Base-by-base conservation (phyloP, 345 rosid genomes). In the Euclidium syriacum region DNA sequence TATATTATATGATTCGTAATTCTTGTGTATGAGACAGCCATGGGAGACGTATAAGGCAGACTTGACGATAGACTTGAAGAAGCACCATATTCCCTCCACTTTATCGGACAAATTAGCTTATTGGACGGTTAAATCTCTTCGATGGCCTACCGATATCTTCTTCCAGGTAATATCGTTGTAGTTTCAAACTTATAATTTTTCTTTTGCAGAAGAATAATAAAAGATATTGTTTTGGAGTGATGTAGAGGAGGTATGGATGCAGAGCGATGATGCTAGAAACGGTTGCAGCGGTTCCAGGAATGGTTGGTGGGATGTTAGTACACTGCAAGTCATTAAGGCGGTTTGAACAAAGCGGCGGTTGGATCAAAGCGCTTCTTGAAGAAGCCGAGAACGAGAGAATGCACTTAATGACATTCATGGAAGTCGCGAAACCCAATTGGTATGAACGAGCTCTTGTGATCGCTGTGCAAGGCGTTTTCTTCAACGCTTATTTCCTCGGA, bases 401-500 rank as follows among this genome's bases (percentile, higher is more conserved):
- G 96, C 96, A 88, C 39, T 74, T 85, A 3, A 88, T 88, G 96
- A 88, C 94, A 7, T 88, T 88, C 82, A 88, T 88, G 88, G 94
- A 88, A 75, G 86, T 88, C 0, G 67, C 88, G 0, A 46, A 83
- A 58, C 96, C 94, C 0, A 76, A 58, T 6, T 83, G 90, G 92
- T 88, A 88, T 48, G 88, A 83, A 52, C 70, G 92, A 3, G 92
- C 88, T 0, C 81, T 88, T 0, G 88, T 88, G 26, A 67, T 88
- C 48, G 24, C 80, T 0, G 90, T 85, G 9, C 90, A 85, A 65
- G 90, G 90, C 4, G 70, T 82, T 20, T 88, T 85, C 85, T 85
- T 83, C 84, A 88, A 85, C 32, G 85, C 88, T 0, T 88, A 83
- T 77, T 83, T 88, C 67, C 54, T 85, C 10, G 90, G 86, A 3